These are phyloP conservation scores for Protomyces gravidus DNA, from an alignment of 1,139 yeast species.

Conservation along the genomic window DNA sequence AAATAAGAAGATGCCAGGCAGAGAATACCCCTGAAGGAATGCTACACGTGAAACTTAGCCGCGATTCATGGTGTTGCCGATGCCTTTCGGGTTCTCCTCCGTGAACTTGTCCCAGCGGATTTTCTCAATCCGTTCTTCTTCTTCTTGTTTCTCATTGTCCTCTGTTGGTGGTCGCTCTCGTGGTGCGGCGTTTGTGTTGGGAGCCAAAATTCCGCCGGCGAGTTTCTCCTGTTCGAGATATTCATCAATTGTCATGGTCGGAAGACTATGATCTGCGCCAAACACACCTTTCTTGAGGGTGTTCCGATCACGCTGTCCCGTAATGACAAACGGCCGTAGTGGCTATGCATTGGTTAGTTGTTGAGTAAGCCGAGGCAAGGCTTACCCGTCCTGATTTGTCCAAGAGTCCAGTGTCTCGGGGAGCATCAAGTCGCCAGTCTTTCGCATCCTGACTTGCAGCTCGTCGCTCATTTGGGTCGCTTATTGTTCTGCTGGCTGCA, in stretches of 20 bases:
- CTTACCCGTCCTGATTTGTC: neutral
- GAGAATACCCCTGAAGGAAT: no score
- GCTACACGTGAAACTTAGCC: no score
- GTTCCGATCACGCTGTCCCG: slow-evolving; percentile 47
- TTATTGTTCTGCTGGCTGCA: slow-evolving; percentile 35
- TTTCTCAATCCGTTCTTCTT: slow-evolving; percentile 54
- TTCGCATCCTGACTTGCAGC: slow-evolving; percentile 33
- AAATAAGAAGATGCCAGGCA: no score
- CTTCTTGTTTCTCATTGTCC: slow-evolving; percentile 46
- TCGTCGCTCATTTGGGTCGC: slow-evolving; percentile 1
- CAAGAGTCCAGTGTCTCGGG: neutral
- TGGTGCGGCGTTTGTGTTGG: neutral
- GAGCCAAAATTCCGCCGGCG: slow-evolving; percentile 67
- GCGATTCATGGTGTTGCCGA: slow-evolving; percentile 30
- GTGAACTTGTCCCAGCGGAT: slow-evolving; percentile 91
- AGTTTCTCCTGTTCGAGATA: slow-evolving; percentile 78
- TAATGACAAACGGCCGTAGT: slow-evolving; percentile 76
- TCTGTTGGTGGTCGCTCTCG: slow-evolving; percentile 1
- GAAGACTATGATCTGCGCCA: slow-evolving; percentile 89
- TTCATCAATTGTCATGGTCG: slow-evolving; percentile 94
- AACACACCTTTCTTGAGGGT: slow-evolving; percentile 61
- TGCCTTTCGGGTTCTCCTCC: slow-evolving; percentile 64
- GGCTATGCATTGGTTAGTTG: slow-evolving; percentile 37
- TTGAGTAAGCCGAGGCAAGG: no score
- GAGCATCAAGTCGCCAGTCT: slow-evolving; percentile 34